Evolutionary conservation across 352 stramenopile species (phyloP).

Genomic region (Globisporangium apiculatum): DNA sequence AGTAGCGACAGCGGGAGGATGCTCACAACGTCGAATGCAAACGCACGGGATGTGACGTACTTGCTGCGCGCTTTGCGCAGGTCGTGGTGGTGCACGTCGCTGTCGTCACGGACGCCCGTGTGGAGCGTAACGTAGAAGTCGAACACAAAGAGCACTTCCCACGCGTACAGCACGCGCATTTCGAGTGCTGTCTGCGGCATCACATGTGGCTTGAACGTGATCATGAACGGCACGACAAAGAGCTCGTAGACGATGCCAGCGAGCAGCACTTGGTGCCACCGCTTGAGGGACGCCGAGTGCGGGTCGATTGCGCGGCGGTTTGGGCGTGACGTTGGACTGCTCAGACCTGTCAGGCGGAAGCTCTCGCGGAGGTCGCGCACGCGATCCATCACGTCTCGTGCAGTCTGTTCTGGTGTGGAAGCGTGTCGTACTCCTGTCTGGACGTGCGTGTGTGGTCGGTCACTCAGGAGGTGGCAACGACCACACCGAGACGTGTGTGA

Average conservation of each 20-base stretch:
- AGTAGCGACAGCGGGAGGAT: conserved; percentile 35
- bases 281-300: conserved; percentile 25
- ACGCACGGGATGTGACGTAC: conserved; percentile 43
- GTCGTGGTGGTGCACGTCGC: conserved; percentile 43
- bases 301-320: conserved; percentile 44
- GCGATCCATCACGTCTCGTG: conserved; percentile 5
- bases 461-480: no score
- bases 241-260: conserved; percentile 39
- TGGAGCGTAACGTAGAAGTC: conserved; percentile 55
- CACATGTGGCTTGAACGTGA: conserved; percentile 34
- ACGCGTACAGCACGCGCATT: conserved; percentile 19
- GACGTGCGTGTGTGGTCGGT: no score
- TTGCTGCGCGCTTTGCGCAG: conserved; percentile 23
- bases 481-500: no score
- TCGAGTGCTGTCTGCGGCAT: conserved; percentile 9
- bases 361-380: conserved; percentile 5
- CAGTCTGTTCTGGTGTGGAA: no score
- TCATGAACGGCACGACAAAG: conserved; percentile 49
- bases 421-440: no score
- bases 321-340: conserved; percentile 7
- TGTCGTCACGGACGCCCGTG: conserved; percentile 52
- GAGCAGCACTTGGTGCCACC: conserved; percentile 56
- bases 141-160: conserved; percentile 40
- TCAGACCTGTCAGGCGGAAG: conserved; percentile 5
- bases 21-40: conserved; percentile 39